These are phyloP conservation scores for Cercophora samala DNA, from an alignment of 495 filamentous ascomycete genomes.

Conservation along the genomic window DNA sequence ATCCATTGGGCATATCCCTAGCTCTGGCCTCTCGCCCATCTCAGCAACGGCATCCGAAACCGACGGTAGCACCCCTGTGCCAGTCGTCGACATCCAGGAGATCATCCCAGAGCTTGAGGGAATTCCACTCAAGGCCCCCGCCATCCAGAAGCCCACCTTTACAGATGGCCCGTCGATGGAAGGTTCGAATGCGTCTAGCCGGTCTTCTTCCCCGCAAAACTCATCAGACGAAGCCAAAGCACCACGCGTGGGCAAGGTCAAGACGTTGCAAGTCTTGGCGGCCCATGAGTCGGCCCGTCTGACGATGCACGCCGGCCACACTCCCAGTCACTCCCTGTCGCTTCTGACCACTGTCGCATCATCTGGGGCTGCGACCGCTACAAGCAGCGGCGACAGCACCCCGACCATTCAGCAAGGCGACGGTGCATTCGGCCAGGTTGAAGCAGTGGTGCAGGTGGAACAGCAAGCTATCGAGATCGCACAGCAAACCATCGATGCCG, in stretches of 20 bases:
- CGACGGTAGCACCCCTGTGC: conserved; percentile 24
- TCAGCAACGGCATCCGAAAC: conserved; percentile 17
- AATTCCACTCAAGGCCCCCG: conserved; percentile 41
- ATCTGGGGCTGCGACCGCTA: conserved; percentile 34
- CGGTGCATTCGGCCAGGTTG: conserved; percentile 17
- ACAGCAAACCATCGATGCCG: background rate
- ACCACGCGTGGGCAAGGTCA: conserved; percentile 29
- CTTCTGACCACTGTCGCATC: conserved; percentile 38
- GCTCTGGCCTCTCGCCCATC: conserved; percentile 20
- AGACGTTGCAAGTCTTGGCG: conserved; percentile 40
- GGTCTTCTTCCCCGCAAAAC: conserved; percentile 25
- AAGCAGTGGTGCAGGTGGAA: conserved; percentile 1
- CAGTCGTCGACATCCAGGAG: conserved; percentile 44
- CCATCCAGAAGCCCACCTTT: conserved; percentile 44
- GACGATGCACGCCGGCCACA: conserved; percentile 50
- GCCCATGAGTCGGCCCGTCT: conserved; percentile 42
- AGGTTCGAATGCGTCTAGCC: conserved; percentile 24
- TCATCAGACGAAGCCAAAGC: conserved; percentile 17
- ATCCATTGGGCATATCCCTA: conserved; percentile 15
- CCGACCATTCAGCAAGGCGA: conserved; percentile 33
- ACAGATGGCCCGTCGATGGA: conserved; percentile 29
- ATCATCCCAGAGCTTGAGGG: conserved; percentile 47
- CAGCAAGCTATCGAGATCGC: conserved; percentile 10
- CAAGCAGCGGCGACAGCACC: conserved; percentile 40
- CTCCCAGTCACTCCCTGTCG: conserved; percentile 47